A percentile compares a stretch with the other conserved stretches of the same genome.
Conservation (phyloP, 805 yeast genomes). For the Ogataea paradorogensis region DNA sequence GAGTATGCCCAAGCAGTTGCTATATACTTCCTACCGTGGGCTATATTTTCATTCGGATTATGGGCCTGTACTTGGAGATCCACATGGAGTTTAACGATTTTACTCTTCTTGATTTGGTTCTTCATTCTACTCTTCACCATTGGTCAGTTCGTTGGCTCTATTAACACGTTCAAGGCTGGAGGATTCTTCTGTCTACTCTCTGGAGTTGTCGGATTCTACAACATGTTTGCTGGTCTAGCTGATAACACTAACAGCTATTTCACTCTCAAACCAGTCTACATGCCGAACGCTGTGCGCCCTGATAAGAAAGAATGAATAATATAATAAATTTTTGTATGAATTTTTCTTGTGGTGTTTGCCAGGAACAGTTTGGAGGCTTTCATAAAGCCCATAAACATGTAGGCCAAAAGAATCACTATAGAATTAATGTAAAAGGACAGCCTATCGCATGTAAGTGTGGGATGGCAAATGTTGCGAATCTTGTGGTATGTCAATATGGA, state of each 20-base stretch:
- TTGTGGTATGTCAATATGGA: constrained; percentile 7
- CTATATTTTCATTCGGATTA: constrained; percentile 45
- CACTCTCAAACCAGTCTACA: constrained; percentile 44
- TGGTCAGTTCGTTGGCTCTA: constrained; percentile 39
- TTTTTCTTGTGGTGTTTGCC: constrained; percentile 11
- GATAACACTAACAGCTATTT: constrained; percentile 58
- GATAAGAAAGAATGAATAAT: constrained; percentile 2
- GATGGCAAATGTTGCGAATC: constrained; percentile 8
- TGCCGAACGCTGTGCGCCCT: constrained; percentile 41
- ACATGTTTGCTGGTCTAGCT: constrained; percentile 45
- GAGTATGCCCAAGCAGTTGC: constrained; percentile 46
- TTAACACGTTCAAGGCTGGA: constrained; percentile 40
- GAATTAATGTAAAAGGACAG: not conserved
- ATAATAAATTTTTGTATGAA: constrained; percentile 1
- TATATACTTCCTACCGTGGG: constrained; percentile 50
- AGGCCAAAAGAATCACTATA: constrained; percentile 5
- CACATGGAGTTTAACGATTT: constrained; percentile 38
- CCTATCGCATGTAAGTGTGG: constrained; percentile 9
- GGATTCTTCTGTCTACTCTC: constrained; percentile 46
- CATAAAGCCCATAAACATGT: constrained; percentile 10
- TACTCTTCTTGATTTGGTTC: constrained; percentile 43
- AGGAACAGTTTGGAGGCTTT: constrained; percentile 9
- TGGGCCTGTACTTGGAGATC: constrained; percentile 48
- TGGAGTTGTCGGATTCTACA: constrained; percentile 44
- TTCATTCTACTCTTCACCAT: constrained; percentile 46